Evolutionary conservation across 805 yeast genomes (phyloP).

Genomic region (Pichia manshurica): DNA sequence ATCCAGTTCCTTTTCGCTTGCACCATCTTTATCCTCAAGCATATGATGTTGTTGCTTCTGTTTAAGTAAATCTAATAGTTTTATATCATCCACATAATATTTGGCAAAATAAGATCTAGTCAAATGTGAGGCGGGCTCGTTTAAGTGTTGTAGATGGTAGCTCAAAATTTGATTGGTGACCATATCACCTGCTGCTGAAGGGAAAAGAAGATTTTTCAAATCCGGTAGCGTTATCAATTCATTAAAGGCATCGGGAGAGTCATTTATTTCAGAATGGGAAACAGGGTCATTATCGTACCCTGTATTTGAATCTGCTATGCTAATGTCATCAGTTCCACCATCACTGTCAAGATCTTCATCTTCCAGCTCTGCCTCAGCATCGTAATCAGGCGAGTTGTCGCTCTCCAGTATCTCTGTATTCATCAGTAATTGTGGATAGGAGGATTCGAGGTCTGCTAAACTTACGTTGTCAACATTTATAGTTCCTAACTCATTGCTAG

Average conservation of each 20-base stretch:
- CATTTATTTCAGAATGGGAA: not conserved
- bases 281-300: too few relatives aligned
- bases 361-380: not conserved
- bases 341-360: not conserved
- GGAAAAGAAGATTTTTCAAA: constrained; percentile 17
- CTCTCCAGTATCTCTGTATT: constrained; percentile 6
- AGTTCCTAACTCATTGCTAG: constrained; percentile 15
- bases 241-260: constrained; percentile 7
- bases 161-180: constrained; percentile 26
- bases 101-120: constrained; percentile 29
- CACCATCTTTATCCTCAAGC: not conserved
- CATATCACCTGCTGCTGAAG: constrained; percentile 21
- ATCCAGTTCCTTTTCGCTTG: constrained; percentile 19
- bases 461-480: constrained; percentile 15
- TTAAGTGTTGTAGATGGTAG: constrained; percentile 22
- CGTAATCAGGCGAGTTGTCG: constrained; percentile 6
- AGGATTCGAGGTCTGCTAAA: constrained; percentile 5
- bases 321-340: constrained; percentile 4
- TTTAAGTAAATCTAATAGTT: constrained; percentile 24
- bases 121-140: constrained; percentile 5
- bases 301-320: constrained; percentile 1
- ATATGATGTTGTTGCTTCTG: constrained; percentile 14
- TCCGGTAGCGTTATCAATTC: constrained; percentile 23
- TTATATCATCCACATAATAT: constrained; percentile 21
- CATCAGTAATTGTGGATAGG: constrained; percentile 3